Conservation (phyloP, 208 protist species). For the Crithidia acanthocephali region DNA sequence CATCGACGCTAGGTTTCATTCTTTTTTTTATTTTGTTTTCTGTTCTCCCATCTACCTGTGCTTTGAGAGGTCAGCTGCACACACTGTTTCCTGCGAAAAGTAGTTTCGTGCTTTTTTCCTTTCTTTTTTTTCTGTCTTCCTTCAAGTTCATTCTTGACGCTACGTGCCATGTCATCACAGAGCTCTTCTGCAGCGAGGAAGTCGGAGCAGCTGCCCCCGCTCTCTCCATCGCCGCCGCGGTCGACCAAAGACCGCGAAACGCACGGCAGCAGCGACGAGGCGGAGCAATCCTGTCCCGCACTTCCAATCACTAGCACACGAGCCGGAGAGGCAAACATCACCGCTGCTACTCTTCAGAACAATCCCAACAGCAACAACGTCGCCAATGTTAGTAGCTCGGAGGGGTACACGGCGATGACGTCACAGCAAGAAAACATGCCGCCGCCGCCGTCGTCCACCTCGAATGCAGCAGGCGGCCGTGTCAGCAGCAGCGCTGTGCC, state of each 20-base stretch:
- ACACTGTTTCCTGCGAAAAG: too few species aligned
- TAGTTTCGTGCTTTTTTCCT: neutral
- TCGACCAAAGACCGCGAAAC: neutral
- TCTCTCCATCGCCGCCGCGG: constrained; percentile 4
- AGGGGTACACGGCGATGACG: neutral
- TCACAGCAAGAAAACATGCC: too few species aligned
- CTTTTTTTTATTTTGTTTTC: neutral
- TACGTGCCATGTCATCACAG: neutral
- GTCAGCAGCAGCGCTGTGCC: neutral
- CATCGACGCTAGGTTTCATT: neutral
- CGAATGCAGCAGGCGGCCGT: neutral
- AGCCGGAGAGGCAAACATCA: neutral
- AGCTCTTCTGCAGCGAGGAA: neutral
- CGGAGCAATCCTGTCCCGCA: neutral
- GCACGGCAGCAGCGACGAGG: constrained; percentile 2
- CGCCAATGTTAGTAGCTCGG: neutral
- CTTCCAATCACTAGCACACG: neutral
- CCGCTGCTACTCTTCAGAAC: too few species aligned
- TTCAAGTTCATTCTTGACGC: too few species aligned
- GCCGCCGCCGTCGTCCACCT: too few species aligned
- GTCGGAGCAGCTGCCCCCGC: constrained; percentile 7
- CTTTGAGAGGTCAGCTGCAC: too few species aligned
- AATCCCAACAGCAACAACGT: neutral
- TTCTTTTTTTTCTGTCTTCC: neutral
- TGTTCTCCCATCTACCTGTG: neutral